Evolutionary conservation across 177 flowering plant species (phyloP).

Genomic region (Vitis hybrid): DNA sequence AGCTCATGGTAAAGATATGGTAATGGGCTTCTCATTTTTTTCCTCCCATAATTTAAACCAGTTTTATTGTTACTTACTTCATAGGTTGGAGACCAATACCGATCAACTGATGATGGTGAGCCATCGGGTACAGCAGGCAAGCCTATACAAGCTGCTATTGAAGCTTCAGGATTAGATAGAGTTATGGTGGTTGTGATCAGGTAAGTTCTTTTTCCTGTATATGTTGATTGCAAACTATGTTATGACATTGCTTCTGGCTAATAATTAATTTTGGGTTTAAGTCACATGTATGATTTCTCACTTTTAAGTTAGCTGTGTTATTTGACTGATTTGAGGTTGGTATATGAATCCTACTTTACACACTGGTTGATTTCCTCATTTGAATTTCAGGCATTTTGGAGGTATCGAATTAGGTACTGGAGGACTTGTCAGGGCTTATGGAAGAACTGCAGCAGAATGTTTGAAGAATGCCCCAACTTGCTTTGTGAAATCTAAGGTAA

Average conservation of each 20-base stretch:
- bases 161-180: conserved; percentile 83
- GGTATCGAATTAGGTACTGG: conserved; percentile 94
- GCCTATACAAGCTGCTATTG: conserved; percentile 88
- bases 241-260: too few species aligned
- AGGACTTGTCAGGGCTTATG: conserved; percentile 97
- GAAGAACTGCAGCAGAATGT: conserved; percentile 94
- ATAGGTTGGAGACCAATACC: conserved; percentile 82
- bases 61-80: neutral
- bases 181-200: conserved; percentile 96
- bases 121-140: conserved; percentile 98
- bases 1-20: too few species aligned
- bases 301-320: neutral
- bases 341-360: neutral
- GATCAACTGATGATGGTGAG: conserved; percentile 93
- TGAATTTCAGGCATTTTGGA: conserved; percentile 74
- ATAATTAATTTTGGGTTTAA: too few species aligned
- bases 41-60: neutral
- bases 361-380: neutral
- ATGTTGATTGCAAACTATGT: too few species aligned
- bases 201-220: conserved; percentile 25
- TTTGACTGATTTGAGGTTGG: neutral
- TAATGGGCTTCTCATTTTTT: neutral
- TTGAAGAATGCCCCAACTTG: conserved; percentile 75
- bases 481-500: conserved; percentile 84
- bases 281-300: too few species aligned